These are phyloP conservation scores for Elaeagnus macrophylla DNA, from an alignment of 306 rosid genomes.

Conservation along the genomic window DNA sequence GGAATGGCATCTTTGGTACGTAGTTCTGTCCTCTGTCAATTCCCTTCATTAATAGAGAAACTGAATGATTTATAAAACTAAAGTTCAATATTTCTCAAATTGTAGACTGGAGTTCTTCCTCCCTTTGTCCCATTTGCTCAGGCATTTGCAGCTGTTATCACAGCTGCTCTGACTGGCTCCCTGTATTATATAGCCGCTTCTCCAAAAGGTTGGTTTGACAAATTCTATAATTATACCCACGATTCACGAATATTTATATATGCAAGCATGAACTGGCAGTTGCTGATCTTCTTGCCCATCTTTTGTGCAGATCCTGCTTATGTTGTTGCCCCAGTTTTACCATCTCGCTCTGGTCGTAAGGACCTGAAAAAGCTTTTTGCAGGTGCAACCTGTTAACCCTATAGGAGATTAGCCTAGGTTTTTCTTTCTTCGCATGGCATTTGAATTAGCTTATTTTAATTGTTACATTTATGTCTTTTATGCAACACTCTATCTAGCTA, in stretches of 20 bases:
- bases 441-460: conserved; percentile 6
- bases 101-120: conserved; percentile 82
- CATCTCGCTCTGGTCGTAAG: conserved; percentile 62
- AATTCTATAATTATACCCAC: neutral
- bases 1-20: conserved; percentile 94
- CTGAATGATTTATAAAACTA: conserved; percentile 11
- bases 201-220: conserved; percentile 57
- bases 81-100: conserved; percentile 14
- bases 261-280: conserved; percentile 10
- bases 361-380: conserved; percentile 77
- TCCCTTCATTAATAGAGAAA: neutral
- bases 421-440: neutral
- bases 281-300: neutral
- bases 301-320: conserved; percentile 71
- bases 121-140: conserved; percentile 97
- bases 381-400: conserved; percentile 40
- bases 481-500: neutral
- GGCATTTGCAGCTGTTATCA: conserved; percentile 88
- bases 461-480: neutral
- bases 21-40: conserved; percentile 1
- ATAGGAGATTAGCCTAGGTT: neutral
- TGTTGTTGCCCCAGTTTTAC: conserved; percentile 79
- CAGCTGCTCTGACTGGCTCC: conserved; percentile 85
- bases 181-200: conserved; percentile 88
- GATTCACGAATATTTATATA: neutral